phyloP scores from a whole-genome alignment of 2,329 filamentous ascomycete species.

The Zymoseptoria ardabiliae region DNA sequence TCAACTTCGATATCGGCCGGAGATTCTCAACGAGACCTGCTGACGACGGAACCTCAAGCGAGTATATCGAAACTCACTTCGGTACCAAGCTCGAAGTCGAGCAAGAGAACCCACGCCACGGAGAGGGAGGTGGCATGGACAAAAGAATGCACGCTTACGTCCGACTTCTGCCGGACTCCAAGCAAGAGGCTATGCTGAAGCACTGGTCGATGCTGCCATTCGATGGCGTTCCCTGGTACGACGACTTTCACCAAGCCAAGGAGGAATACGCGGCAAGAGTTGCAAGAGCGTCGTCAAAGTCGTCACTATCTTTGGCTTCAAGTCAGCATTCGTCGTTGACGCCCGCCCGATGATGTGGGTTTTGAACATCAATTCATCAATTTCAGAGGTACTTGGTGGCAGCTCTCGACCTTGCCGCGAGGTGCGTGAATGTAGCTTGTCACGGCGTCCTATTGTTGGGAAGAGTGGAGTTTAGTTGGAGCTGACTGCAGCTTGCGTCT shows the following conservation, averaged over 20 bases:
- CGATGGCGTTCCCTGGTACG: conserved; percentile 1
- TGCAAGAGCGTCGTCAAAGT: neutral
- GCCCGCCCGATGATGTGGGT: neutral
- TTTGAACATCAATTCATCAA: neutral
- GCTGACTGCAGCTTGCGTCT: neutral
- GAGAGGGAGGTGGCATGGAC: neutral
- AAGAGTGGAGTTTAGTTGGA: neutral
- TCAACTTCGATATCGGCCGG: neutral
- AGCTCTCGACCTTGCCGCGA: neutral
- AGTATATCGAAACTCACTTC: neutral
- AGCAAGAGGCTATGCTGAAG: conserved; percentile 1
- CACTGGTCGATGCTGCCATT: conserved; percentile 3
- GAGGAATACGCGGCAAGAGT: neutral
- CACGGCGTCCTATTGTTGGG: neutral
- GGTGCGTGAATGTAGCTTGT: neutral
- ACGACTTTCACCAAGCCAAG: neutral
- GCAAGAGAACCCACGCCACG: neutral
- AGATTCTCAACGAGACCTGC: neutral
- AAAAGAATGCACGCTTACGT: conserved; percentile 3
- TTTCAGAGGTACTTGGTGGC: neutral
- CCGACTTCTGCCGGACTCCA: neutral
- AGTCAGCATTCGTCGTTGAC: neutral
- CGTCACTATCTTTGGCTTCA: neutral
- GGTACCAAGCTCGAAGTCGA: neutral
- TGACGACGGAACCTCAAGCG: neutral